phyloP scores from a whole-genome alignment of 768 basidiomycete genomes.

The Macrolepiota dolichaula region DNA sequence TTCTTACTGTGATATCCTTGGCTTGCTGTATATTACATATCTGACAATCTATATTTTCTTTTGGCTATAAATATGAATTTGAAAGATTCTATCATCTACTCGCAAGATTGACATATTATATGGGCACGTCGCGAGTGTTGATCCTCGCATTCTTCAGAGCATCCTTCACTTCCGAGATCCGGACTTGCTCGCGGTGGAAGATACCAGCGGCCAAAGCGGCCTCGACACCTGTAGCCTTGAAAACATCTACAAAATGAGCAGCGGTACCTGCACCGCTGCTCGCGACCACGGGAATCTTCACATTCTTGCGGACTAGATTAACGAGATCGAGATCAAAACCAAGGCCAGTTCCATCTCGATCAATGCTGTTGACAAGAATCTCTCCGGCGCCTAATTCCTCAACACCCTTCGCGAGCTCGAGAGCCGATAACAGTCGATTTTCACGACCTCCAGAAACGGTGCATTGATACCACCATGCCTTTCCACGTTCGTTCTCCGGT shows the following conservation, averaged over 20 bases:
- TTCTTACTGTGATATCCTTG: not conserved
- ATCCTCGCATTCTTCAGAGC: slow-evolving; percentile 44
- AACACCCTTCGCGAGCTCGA: slow-evolving; percentile 90
- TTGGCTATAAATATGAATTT: not conserved
- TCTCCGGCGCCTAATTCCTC: slow-evolving; percentile 93
- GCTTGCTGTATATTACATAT: slow-evolving; percentile 6
- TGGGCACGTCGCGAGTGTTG: slow-evolving; percentile 34
- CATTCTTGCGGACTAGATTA: slow-evolving; percentile 66
- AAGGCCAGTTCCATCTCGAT: slow-evolving; percentile 88
- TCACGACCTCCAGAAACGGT: slow-evolving; percentile 94
- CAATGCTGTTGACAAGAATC: slow-evolving; percentile 92
- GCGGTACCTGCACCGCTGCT: slow-evolving; percentile 87
- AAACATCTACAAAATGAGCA: slow-evolving; percentile 87
- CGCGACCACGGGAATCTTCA: slow-evolving; percentile 90
- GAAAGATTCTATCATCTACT: not conserved
- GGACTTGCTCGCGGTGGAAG: slow-evolving; percentile 89
- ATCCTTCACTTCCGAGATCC: slow-evolving; percentile 77
- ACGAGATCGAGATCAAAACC: slow-evolving; percentile 91
- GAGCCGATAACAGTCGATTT: slow-evolving; percentile 75
- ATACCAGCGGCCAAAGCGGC: slow-evolving; percentile 96
- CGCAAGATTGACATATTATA: not conserved
- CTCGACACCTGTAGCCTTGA: slow-evolving; percentile 74
- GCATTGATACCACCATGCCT: slow-evolving; percentile 99
- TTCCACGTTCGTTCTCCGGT: slow-evolving; percentile 56
- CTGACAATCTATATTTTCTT: slow-evolving; percentile 7